Conservation (phyloP, 108 stramenopile genomes). For the Cyclotella choctawhatcheeana region DNA sequence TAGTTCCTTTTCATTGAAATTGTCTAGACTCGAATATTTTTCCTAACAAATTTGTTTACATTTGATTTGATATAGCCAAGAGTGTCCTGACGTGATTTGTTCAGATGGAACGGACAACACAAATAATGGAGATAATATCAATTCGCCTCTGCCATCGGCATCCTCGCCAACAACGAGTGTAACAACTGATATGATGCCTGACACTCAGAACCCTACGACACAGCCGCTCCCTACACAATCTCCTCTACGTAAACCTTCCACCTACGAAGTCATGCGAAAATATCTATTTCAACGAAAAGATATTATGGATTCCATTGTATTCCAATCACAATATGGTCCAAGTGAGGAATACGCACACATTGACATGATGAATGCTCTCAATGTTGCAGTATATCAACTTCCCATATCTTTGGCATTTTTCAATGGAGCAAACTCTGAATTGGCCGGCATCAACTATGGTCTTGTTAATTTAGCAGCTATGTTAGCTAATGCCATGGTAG, state of each 20-base stretch:
- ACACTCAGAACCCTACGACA: background rate
- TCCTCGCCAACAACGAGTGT: background rate
- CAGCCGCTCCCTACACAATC: background rate
- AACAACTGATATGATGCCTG: background rate
- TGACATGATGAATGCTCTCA: constrained; percentile 27
- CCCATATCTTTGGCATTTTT: constrained; percentile 34
- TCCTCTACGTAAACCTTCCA: background rate
- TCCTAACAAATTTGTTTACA: background rate
- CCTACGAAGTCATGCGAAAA: background rate
- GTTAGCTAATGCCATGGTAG: constrained; percentile 35
- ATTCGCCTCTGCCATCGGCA: background rate
- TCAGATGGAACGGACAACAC: background rate
- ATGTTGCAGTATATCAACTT: constrained; percentile 28
- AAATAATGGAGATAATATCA: too few relatives aligned
- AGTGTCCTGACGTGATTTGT: constrained; percentile 2
- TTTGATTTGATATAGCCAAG: too few relatives aligned
- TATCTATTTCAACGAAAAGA: constrained; percentile 16
- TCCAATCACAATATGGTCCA: constrained; percentile 26
- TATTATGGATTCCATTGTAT: constrained; percentile 13
- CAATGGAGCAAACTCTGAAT: constrained; percentile 13
- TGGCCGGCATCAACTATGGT: constrained; percentile 29
- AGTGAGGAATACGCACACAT: constrained; percentile 25
- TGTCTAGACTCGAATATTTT: too few relatives aligned
- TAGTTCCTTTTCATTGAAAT: too few relatives aligned
- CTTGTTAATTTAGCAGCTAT: constrained; percentile 40